Evolutionary conservation across 805 yeast species (phyloP).

Genomic region (Cyberlindnera subsufficiens): DNA sequence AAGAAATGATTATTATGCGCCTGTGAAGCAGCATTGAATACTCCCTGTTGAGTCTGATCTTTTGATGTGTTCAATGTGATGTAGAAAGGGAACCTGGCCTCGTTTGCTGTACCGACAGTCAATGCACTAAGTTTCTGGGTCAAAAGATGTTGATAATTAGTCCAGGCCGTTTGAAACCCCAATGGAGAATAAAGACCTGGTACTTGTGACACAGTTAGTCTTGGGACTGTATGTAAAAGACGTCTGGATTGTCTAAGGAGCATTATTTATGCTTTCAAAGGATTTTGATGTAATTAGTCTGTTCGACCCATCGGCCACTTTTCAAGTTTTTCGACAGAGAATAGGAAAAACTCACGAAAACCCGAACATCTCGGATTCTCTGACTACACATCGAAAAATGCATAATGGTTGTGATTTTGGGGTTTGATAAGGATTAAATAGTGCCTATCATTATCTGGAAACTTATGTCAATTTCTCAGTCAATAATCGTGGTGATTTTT

Average conservation of each 20-base stretch:
- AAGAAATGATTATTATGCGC: slow-evolving; percentile 90
- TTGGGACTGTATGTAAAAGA: slow-evolving; percentile 59
- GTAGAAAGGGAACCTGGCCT: slow-evolving; percentile 69
- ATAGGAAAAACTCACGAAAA: too few species aligned
- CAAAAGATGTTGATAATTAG: slow-evolving; percentile 64
- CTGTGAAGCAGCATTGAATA: slow-evolving; percentile 87
- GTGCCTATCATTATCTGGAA: too few species aligned
- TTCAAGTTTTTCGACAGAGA: too few species aligned
- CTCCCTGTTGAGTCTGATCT: slow-evolving; percentile 56
- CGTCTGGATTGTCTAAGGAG: slow-evolving; percentile 11
- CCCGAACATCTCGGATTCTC: too few species aligned
- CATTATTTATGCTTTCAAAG: neutral
- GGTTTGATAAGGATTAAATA: too few species aligned
- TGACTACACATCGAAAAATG: too few species aligned
- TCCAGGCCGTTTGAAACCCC: slow-evolving; percentile 76
- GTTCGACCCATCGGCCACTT: too few species aligned
- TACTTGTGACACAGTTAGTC: slow-evolving; percentile 35
- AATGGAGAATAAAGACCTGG: slow-evolving; percentile 55
- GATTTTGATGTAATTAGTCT: too few species aligned
- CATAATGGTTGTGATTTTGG: too few species aligned
- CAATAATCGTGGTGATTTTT: too few species aligned
- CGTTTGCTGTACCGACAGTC: slow-evolving; percentile 77
- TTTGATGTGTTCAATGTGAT: slow-evolving; percentile 62
- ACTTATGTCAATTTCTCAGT: too few species aligned
- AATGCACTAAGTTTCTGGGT: slow-evolving; percentile 54